phyloP scores from a whole-genome alignment of 2,329 filamentous ascomycete genomes.

The Fusarium udum region DNA sequence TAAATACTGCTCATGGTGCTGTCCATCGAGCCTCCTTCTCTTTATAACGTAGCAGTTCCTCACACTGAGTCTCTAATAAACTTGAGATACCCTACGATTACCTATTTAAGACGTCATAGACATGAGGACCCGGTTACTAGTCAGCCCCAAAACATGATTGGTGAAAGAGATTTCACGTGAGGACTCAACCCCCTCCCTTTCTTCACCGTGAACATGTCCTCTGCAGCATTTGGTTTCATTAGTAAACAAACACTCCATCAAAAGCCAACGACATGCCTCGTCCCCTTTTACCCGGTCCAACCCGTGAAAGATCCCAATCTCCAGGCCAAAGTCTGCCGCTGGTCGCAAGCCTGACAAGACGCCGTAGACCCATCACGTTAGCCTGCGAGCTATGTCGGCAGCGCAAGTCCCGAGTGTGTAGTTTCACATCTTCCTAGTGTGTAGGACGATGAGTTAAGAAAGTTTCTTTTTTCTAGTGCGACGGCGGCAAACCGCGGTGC shows the following conservation, averaged over 20 bases:
- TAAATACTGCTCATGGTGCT: too few species aligned
- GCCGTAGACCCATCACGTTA: background rate
- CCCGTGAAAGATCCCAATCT: background rate
- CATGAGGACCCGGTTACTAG: background rate
- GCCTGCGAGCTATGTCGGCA: background rate
- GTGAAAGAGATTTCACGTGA: background rate
- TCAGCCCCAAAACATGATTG: background rate
- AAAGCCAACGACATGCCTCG: background rate
- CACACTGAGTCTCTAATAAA: rapidly evolving
- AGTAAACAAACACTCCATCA: too few species aligned
- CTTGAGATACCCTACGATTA: background rate
- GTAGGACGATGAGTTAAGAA: background rate
- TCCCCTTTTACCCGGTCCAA: background rate
- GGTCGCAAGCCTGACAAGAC: background rate
- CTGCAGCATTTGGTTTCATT: background rate
- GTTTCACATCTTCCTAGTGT: background rate
- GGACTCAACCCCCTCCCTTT: too few species aligned
- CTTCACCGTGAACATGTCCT: too few species aligned
- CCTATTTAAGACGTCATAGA: background rate
- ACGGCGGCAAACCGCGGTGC: background rate
- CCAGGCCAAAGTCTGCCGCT: background rate
- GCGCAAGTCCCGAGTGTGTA: background rate
- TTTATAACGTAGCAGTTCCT: too few species aligned
- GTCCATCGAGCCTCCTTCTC: rapidly evolving
- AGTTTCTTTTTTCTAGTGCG: background rate